Evolutionary conservation across 495 filamentous ascomycete species (phyloP).

Genomic region (Cairneyella variabilis): DNA sequence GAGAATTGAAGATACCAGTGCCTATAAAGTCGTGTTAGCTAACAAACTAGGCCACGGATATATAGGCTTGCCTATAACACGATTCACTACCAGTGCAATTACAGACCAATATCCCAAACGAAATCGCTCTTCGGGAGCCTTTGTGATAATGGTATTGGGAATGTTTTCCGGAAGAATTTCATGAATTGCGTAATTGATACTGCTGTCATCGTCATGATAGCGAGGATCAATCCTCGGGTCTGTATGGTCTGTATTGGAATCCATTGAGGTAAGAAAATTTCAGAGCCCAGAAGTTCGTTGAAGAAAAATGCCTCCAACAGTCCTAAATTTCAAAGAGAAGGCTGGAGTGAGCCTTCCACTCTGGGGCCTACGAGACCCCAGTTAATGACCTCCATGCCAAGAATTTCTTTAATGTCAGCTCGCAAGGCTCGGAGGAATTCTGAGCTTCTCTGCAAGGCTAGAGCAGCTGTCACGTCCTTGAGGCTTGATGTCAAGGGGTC

Average conservation of each 20-base stretch:
- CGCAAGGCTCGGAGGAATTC: background rate
- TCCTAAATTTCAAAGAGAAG: background rate
- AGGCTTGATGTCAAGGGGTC: background rate
- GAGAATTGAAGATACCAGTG: slow-evolving; percentile 36
- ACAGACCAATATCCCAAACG: slow-evolving; percentile 25
- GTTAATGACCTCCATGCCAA: background rate
- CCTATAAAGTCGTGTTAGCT: slow-evolving; percentile 17
- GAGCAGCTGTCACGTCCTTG: background rate
- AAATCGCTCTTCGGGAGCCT: slow-evolving; percentile 26
- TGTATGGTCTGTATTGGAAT: slow-evolving; percentile 3
- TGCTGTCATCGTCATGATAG: slow-evolving; percentile 5
- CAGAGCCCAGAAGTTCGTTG: background rate
- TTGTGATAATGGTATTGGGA: slow-evolving; percentile 24
- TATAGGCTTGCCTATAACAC: slow-evolving; percentile 25
- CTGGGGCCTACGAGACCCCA: background rate
- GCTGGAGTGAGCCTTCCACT: background rate
- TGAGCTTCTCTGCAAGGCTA: background rate
- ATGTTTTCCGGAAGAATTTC: slow-evolving; percentile 14
- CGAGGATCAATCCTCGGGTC: slow-evolving; percentile 1
- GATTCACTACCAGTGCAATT: slow-evolving; percentile 28
- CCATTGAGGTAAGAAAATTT: slow-evolving; percentile 1
- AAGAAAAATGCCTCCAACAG: background rate
- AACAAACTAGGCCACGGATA: background rate
- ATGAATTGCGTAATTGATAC: slow-evolving; percentile 1
- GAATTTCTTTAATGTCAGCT: background rate